Conservation (phyloP, 2,329 filamentous ascomycete genomes). For the Volutella citrinella region DNA sequence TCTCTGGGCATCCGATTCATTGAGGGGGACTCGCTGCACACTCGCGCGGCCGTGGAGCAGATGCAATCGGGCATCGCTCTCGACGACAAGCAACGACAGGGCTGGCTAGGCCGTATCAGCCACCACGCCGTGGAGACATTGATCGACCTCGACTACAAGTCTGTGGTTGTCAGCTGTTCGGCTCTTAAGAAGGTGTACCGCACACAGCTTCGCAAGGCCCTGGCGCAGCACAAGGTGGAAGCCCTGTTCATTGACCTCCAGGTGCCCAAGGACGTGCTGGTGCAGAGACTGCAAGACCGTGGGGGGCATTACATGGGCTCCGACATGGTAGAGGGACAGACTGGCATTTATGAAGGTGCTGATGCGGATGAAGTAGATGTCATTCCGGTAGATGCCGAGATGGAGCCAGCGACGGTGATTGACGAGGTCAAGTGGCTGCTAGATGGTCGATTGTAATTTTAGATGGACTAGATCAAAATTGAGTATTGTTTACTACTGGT, state of each 20-base stretch:
- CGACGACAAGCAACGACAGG: conserved; percentile 28
- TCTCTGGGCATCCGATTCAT: conserved; percentile 31
- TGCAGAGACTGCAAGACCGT: conserved; percentile 24
- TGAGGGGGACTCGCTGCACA: conserved; percentile 40
- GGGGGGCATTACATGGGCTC: conserved; percentile 35
- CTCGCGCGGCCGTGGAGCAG: conserved; percentile 26
- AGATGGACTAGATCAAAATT: too few species aligned
- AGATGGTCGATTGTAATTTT: too few species aligned
- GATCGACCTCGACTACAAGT: conserved; percentile 23
- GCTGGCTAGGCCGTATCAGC: conserved; percentile 29
- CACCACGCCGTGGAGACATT: conserved; percentile 20
- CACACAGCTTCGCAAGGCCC: conserved; percentile 24
- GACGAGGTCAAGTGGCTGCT: conserved; percentile 19
- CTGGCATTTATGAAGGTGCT: conserved; percentile 28
- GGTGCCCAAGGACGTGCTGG: conserved; percentile 25
- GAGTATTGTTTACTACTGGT: too few species aligned
- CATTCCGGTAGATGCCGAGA: conserved; percentile 26
- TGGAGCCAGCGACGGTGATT: conserved; percentile 9
- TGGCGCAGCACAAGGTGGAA: conserved; percentile 15
- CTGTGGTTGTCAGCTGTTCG: conserved; percentile 37
- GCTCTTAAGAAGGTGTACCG: conserved; percentile 34
- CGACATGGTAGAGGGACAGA: conserved; percentile 33
- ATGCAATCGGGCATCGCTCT: conserved; percentile 31
- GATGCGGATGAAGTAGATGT: conserved; percentile 31
- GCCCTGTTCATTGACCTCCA: conserved; percentile 37